phyloP scores from a whole-genome alignment of 2,329 filamentous ascomycete species.

The Beauveria sp. region DNA sequence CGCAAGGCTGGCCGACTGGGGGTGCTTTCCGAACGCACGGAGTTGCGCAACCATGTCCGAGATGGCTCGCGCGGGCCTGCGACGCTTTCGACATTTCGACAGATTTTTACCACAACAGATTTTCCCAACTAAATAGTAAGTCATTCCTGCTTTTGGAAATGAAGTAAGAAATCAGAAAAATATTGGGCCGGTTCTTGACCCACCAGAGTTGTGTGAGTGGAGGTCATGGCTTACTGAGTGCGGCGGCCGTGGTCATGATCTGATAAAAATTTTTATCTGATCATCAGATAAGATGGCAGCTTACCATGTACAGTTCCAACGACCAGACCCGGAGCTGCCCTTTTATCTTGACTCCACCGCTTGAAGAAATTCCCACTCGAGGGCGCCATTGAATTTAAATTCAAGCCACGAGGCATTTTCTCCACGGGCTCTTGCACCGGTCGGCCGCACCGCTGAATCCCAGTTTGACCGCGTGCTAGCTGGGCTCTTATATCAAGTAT shows the following conservation, averaged over 20 bases:
- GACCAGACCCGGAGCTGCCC: background rate
- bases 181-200: background rate
- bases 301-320: background rate
- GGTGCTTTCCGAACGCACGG: background rate
- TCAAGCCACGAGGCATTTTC: background rate
- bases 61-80: background rate
- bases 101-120: too few species aligned
- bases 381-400: background rate
- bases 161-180: background rate
- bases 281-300: slow-evolving; percentile 17
- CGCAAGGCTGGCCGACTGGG: background rate
- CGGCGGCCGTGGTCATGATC: slow-evolving; percentile 4
- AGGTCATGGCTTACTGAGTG: background rate
- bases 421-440: background rate
- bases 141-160: background rate
- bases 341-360: background rate
- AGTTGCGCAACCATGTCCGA: background rate
- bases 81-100: background rate
- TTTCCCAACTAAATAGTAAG: background rate
- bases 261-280: slow-evolving; percentile 17
- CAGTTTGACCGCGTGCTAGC: background rate
- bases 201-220: background rate
- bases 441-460: background rate
- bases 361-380: background rate
- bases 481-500: too few species aligned